Conservation (phyloP, 2,329 filamentous ascomycete genomes). For the Cadophora sp. region DNA sequence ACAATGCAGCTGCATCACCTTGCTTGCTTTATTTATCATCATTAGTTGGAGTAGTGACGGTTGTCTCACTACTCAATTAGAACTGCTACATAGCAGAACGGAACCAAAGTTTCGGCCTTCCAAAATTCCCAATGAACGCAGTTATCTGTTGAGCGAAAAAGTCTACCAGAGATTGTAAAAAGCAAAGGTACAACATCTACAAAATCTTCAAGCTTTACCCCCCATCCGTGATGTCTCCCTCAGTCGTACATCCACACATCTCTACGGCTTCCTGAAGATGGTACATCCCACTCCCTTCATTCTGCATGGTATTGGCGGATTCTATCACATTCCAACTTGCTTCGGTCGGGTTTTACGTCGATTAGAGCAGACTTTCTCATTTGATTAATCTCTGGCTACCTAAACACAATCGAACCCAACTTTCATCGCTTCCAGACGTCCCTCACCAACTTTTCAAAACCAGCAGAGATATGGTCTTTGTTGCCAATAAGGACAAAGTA, state of each 20-base stretch:
- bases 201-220: neutral
- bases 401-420: neutral
- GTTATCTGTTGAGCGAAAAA: too few relatives aligned
- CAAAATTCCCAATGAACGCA: too few relatives aligned
- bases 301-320: neutral
- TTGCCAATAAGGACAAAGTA: neutral
- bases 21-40: too few relatives aligned
- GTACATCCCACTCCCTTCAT: neutral
- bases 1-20: too few relatives aligned
- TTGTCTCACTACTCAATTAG: too few relatives aligned
- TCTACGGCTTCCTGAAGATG: neutral
- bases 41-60: too few relatives aligned
- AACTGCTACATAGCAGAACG: too few relatives aligned
- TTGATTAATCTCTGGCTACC: neutral
- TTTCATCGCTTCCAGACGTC: too few relatives aligned
- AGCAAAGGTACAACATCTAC: constrained; percentile 2
- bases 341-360: neutral
- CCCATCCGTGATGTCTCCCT: neutral
- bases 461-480: neutral
- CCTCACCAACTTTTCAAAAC: neutral
- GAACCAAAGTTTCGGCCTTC: too few relatives aligned
- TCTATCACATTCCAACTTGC: neutral
- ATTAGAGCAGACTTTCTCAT: neutral
- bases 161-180: too few relatives aligned
- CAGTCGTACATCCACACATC: neutral